A percentile compares a stretch with the other conserved stretches of the same genome.
phyloP scores from a whole-genome alignment of 2,329 filamentous ascomycete genomes.

The Alternaria atra region DNA sequence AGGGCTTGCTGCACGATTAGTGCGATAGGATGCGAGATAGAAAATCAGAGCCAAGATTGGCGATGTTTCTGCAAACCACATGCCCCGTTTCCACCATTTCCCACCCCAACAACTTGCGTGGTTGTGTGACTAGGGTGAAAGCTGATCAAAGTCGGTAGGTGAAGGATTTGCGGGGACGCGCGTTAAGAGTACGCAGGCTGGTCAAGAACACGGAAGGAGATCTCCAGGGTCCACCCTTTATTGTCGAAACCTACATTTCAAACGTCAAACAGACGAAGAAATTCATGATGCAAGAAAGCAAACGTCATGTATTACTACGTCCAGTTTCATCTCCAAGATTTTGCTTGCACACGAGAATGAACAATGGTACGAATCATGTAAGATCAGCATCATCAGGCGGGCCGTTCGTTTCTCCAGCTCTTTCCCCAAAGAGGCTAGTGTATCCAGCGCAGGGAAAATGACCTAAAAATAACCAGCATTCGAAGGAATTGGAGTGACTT shows the following conservation, averaged over 20 bases:
- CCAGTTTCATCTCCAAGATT: background rate
- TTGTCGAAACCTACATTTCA: background rate
- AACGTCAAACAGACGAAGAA: conserved; percentile 8
- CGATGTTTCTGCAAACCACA: conserved; percentile 20
- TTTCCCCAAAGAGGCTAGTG: background rate
- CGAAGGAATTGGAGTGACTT: background rate
- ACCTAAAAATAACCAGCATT: conserved; percentile 9
- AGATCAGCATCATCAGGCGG: conserved; percentile 9
- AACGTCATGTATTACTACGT: background rate
- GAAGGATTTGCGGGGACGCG: conserved; percentile 20
- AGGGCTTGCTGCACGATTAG: conserved; percentile 14
- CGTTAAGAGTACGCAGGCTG: conserved; percentile 16
- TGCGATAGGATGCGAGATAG: conserved; percentile 21
- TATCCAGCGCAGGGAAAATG: background rate
- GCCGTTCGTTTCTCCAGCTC: conserved; percentile 12
- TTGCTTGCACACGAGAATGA: background rate
- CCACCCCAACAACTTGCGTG: background rate
- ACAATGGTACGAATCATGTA: conserved; percentile 2
- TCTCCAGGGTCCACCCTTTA: conserved; percentile 2
- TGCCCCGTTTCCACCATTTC: background rate
- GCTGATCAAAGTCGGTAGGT: conserved; percentile 2
- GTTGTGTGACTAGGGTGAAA: conserved; percentile 4
- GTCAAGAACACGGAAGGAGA: conserved; percentile 8
- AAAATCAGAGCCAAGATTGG: conserved; percentile 28
- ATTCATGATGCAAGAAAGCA: background rate